Evolutionary conservation across 163 green algal genomes (phyloP).

Genomic region (Chlamydomonas reinhardtii): DNA sequence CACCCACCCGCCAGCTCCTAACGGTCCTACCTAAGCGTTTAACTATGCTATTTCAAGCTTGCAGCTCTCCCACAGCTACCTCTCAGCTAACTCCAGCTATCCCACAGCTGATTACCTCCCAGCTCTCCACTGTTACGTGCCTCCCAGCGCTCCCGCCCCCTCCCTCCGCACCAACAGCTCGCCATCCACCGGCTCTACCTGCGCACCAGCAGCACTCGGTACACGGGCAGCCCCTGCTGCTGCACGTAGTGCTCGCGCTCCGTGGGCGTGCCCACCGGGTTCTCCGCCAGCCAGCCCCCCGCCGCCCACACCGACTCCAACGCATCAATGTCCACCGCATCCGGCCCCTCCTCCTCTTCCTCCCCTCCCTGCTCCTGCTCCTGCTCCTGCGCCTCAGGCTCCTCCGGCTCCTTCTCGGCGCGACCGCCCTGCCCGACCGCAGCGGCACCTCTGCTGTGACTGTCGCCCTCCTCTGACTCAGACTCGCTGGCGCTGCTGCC

Average conservation of each 20-base stretch:
- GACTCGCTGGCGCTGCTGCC: neutral
- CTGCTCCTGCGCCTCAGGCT: constrained; percentile 28
- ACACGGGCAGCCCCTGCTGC: constrained; percentile 68
- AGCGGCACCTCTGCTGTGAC: neutral
- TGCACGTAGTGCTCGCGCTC: constrained; percentile 81
- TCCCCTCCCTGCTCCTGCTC: neutral
- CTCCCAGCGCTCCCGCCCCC: no score
- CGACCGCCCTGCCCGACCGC: neutral
- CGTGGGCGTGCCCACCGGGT: constrained; percentile 83
- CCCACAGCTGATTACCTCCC: no score
- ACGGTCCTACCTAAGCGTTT: no score
- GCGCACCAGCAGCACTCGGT: constrained; percentile 70
- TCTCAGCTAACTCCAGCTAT: no score
- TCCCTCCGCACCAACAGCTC: no score
- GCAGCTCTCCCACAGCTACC: no score
- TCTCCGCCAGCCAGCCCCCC: constrained; percentile 75
- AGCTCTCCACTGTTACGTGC: no score
- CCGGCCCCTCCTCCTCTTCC: neutral
- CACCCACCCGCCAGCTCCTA: no score
- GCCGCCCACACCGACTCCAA: constrained; percentile 63
- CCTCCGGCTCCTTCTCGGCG: neutral
- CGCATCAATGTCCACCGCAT: neutral
- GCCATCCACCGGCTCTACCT: no score
- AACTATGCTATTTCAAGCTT: no score
- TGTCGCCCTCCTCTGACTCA: neutral